These are phyloP conservation scores for Cryoendolithus antarcticus DNA, from an alignment of 2,329 filamentous ascomycete genomes.

Conservation along the genomic window DNA sequence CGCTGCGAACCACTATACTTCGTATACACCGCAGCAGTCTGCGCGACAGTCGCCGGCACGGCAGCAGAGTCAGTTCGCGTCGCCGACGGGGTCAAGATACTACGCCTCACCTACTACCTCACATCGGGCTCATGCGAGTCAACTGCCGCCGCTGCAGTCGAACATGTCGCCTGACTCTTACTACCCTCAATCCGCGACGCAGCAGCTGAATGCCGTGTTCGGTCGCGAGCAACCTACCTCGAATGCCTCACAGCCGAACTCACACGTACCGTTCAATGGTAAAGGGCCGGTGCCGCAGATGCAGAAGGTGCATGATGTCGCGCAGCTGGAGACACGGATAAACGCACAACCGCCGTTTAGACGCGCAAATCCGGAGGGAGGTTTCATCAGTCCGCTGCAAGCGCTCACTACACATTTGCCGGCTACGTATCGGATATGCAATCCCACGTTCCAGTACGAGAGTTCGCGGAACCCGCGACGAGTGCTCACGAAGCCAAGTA, in stretches of 20 bases:
- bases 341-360: conserved; percentile 82
- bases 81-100: conserved; percentile 38
- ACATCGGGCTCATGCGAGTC: conserved; percentile 43
- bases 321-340: conserved; percentile 69
- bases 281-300: conserved; percentile 75
- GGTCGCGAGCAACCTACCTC: conserved; percentile 31
- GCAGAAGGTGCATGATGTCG: conserved; percentile 57
- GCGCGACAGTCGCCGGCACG: conserved; percentile 72
- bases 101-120: conserved; percentile 43
- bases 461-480: conserved; percentile 90
- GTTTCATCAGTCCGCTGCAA: conserved; percentile 96
- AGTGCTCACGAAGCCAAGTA: conserved; percentile 95
- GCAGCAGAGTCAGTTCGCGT: conserved; percentile 39
- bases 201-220: conserved; percentile 58
- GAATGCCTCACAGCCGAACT: conserved; percentile 29
- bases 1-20: conserved; percentile 15
- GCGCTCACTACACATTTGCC: conserved; percentile 87
- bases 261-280: conserved; percentile 29
- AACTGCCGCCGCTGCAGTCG: conserved; percentile 61
- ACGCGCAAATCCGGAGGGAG: conserved; percentile 88
- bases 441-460: conserved; percentile 96
- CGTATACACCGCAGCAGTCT: conserved; percentile 32
- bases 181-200: conserved; percentile 58
- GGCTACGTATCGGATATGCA: conserved; percentile 95
- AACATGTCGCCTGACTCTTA: conserved; percentile 35